Evolutionary conservation across 139 green algal species (phyloP).

Genomic region (Chlorella vulgaris): DNA sequence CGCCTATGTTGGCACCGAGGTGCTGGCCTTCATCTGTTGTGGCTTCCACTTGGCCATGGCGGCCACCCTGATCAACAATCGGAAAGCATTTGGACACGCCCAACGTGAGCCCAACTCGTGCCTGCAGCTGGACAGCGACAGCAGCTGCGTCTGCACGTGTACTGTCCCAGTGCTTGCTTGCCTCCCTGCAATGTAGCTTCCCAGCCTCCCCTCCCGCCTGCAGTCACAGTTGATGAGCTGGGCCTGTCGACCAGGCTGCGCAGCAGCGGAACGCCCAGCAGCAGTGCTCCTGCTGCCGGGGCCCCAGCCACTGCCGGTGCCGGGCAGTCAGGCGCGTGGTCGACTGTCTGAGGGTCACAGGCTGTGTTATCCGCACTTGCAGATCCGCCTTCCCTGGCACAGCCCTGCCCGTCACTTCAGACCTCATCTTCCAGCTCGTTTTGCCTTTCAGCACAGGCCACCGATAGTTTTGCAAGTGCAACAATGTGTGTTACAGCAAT

Average conservation of each 20-base stretch:
- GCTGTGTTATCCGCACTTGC: too few species aligned
- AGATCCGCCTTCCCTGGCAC: too few species aligned
- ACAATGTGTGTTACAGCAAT: too few species aligned
- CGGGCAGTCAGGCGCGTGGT: background rate
- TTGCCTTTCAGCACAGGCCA: too few species aligned
- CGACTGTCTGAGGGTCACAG: background rate
- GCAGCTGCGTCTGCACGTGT: background rate
- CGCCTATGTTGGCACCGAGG: slow-evolving; percentile 1
- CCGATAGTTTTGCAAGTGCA: too few species aligned
- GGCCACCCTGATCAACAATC: background rate
- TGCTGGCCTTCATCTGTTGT: slow-evolving; percentile 24
- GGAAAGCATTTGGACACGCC: background rate
- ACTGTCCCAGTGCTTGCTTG: too few species aligned
- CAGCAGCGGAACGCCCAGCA: background rate
- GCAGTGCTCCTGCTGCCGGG: slow-evolving; percentile 18
- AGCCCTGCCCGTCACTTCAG: too few species aligned
- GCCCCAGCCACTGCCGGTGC: background rate
- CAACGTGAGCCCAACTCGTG: background rate
- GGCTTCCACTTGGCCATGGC: background rate
- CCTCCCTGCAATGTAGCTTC: background rate
- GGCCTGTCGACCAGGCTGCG: slow-evolving; percentile 18
- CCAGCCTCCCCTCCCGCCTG: background rate
- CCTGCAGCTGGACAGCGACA: background rate
- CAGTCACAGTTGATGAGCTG: slow-evolving; percentile 37
- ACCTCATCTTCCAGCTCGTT: too few species aligned